phyloP scores from a whole-genome alignment of 2,329 filamentous ascomycete species.

The Sarocladium brachiariae region DNA sequence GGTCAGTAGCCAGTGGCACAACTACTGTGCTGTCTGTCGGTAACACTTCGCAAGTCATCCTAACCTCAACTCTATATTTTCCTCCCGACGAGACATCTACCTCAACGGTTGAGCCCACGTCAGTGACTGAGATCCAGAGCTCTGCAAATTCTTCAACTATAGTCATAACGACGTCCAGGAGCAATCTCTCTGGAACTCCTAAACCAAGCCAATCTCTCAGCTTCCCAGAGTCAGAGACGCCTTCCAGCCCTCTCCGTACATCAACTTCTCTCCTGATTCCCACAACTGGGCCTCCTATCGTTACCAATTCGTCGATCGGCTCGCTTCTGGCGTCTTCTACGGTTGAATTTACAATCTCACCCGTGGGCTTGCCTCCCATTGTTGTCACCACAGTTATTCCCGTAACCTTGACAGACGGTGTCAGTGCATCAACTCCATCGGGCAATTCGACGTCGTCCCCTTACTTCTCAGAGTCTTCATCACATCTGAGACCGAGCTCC shows the following conservation, averaged over 20 bases:
- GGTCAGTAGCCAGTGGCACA: background rate
- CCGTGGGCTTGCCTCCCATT: background rate
- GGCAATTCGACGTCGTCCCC: background rate
- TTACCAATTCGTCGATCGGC: background rate
- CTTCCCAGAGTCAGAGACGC: background rate
- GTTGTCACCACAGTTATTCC: slow-evolving; percentile 1
- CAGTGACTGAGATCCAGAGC: background rate
- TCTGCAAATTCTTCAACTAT: background rate
- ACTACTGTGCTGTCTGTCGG: background rate
- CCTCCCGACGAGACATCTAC: background rate
- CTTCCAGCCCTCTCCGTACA: background rate
- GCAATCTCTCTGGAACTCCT: too few species aligned
- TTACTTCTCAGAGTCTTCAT: background rate
- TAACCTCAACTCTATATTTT: background rate
- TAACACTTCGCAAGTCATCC: background rate
- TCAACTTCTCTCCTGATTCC: background rate
- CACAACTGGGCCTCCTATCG: background rate
- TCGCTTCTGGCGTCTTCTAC: background rate
- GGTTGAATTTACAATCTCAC: background rate
- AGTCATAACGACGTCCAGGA: too few species aligned
- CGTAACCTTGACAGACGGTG: background rate
- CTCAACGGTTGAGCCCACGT: background rate
- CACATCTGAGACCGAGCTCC: too few species aligned
- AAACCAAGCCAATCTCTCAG: too few species aligned
- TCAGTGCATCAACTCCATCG: background rate